Base-by-base conservation (phyloP, 2,329 filamentous ascomycete species). In the Penicillium sp. region DNA sequence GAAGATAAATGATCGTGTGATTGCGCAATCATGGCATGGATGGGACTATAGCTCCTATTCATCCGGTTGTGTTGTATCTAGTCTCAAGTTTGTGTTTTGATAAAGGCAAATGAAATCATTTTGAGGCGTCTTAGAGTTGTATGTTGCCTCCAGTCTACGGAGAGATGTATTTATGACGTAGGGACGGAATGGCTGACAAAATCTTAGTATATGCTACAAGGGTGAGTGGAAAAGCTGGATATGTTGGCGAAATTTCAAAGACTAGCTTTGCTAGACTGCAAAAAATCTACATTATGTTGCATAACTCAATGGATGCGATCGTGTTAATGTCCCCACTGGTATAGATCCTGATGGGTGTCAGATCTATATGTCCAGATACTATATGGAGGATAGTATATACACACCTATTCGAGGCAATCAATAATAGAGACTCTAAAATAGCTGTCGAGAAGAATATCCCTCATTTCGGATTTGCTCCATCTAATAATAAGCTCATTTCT, bases 1-100 rank as follows among this genome's bases (percentile, higher is more conserved):
- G 13, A 38, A n/a, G 19, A n/a, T 38, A 19, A n/a, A 7, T 26
- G 37, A 53, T 38, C 51, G 33, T 53, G 51, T 40, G 37, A 53
- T 53, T 30, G 12, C 10, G 7, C 44, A 49, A n/a, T n/a, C 45
- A 47, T n/a, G 4, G 0, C 2, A 10, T 49, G 24, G 30, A n/a
- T 47, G 24, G 44, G 44, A 28, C 15, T 13, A n/a, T 28, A 28
- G 2, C 24, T 26, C 12, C 19, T 9, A 4, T 17, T 12, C 6
- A 42, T 12, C 22, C n/a, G 12, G 42, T 3, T 45, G 4, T 45
- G 6, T 8, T 45, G 10, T 26, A 15, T 7, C 22, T 12, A 26
- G 2, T 8, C 7, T 26, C 10, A 45, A 26, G 12, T 15, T 26
- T 3, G 12, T 19, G 19, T 26, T 0, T n/a, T 13, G 42, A 24